These are phyloP conservation scores for Talaromyces liani DNA, from an alignment of 495 filamentous ascomycete genomes.

Conservation along the genomic window DNA sequence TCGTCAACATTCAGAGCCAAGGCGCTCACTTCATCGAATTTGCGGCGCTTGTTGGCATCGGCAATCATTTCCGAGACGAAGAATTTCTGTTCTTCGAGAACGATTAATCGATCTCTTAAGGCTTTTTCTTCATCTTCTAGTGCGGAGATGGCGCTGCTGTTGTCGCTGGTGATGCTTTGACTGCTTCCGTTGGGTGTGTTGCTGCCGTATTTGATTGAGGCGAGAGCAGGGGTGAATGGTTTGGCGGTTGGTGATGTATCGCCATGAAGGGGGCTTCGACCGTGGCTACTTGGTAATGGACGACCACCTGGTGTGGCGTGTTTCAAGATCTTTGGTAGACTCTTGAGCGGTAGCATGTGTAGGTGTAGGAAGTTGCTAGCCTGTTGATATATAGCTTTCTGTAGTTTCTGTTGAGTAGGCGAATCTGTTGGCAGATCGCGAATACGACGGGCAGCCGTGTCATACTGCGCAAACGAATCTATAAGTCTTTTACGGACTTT, in stretches of 20 bases:
- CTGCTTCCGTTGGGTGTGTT: constrained; percentile 44
- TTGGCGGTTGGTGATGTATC: constrained; percentile 20
- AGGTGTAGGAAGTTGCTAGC: constrained; percentile 79
- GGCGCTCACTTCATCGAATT: constrained; percentile 83
- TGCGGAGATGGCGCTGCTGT: constrained; percentile 58
- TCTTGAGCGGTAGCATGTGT: constrained; percentile 88
- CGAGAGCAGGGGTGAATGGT: constrained; percentile 41
- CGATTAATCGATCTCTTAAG: constrained; percentile 72
- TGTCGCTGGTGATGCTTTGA: constrained; percentile 51
- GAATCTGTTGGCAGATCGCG: constrained; percentile 68
- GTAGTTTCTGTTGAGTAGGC: constrained; percentile 65
- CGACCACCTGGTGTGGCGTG: constrained; percentile 48
- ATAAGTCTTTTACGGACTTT: constrained; percentile 87
- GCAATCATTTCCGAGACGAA: constrained; percentile 84
- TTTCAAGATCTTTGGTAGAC: constrained; percentile 73
- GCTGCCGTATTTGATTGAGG: constrained; percentile 51
- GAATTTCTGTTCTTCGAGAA: constrained; percentile 92
- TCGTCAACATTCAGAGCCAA: constrained; percentile 79
- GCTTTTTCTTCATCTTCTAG: constrained; percentile 85
- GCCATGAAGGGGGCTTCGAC: constrained; percentile 21
- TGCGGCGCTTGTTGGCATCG: constrained; percentile 68
- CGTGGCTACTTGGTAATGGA: constrained; percentile 13
- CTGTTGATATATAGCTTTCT: constrained; percentile 77
- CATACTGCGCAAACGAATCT: constrained; percentile 86
- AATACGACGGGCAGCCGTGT: constrained; percentile 74